A percentile compares a stretch with the other conserved stretches of the same genome.
These are phyloP conservation scores for Cynara cardunculus DNA, from an alignment of 129 eudicot species.

Conservation along the genomic window DNA sequence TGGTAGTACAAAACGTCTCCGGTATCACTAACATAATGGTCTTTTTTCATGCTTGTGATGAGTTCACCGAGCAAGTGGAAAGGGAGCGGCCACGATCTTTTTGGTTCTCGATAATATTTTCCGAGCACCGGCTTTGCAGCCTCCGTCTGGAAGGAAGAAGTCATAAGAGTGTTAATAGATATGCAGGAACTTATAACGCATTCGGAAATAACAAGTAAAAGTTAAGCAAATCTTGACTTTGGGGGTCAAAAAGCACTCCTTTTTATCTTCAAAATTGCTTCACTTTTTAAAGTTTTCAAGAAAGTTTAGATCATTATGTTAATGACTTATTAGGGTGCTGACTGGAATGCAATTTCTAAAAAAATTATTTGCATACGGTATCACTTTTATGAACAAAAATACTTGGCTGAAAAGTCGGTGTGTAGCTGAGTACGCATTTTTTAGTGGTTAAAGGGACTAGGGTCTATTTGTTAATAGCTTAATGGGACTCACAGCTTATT, in stretches of 20 bases:
- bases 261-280: background rate
- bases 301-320: background rate
- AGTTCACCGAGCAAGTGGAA: slow-evolving; percentile 45
- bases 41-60: slow-evolving; percentile 41
- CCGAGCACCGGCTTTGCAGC: slow-evolving; percentile 67
- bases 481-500: too few species aligned
- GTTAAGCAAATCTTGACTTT: background rate
- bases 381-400: background rate
- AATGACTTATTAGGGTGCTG: background rate
- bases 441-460: background rate
- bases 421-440: background rate
- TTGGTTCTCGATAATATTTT: slow-evolving; percentile 60
- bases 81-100: slow-evolving; percentile 49
- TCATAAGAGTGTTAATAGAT: background rate
- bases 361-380: background rate
- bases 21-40: slow-evolving; percentile 55
- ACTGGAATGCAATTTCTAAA: background rate
- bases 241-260: background rate
- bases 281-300: background rate
- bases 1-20: slow-evolving; percentile 62
- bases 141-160: slow-evolving; percentile 36
- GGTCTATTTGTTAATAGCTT: too few species aligned
- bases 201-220: background rate
- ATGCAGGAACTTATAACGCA: background rate
- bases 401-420: background rate